Evolutionary conservation across 2,329 filamentous ascomycete genomes (phyloP).

Genomic region (Botrytis aclada): DNA sequence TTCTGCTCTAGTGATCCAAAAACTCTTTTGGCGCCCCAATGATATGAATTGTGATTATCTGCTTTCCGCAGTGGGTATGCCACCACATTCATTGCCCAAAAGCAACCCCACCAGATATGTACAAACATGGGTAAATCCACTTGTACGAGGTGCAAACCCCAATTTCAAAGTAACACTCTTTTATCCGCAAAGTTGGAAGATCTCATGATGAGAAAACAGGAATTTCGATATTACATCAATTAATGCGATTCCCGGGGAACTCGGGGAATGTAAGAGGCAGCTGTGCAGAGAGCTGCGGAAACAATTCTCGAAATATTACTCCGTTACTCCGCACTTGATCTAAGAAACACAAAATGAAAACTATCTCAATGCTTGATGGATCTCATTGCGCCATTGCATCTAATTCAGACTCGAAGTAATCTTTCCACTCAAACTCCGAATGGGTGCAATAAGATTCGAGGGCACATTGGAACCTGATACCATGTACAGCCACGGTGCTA

Average conservation of each 20-base stretch:
- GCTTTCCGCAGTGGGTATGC: background rate
- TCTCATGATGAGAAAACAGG: background rate
- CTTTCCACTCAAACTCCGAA: background rate
- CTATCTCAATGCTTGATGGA: background rate
- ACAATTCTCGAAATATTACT: background rate
- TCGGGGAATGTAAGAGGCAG: background rate
- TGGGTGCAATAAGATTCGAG: background rate
- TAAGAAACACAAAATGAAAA: background rate
- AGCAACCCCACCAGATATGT: background rate
- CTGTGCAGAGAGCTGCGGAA: background rate
- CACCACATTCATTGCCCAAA: background rate
- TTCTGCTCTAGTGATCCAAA: background rate
- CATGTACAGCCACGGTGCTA: background rate
- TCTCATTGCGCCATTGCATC: background rate
- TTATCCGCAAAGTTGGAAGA: constrained; percentile 3
- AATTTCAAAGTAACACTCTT: background rate
- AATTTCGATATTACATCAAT: background rate
- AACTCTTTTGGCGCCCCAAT: constrained; percentile 8
- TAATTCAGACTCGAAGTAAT: background rate
- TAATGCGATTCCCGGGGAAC: background rate
- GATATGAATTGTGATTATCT: background rate
- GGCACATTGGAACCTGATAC: background rate
- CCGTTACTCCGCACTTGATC: background rate
- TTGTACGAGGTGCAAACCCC: background rate
- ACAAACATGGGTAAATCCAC: background rate